Evolutionary conservation across 2,329 filamentous ascomycete genomes (phyloP).

Genomic region (Fusarium sororula): DNA sequence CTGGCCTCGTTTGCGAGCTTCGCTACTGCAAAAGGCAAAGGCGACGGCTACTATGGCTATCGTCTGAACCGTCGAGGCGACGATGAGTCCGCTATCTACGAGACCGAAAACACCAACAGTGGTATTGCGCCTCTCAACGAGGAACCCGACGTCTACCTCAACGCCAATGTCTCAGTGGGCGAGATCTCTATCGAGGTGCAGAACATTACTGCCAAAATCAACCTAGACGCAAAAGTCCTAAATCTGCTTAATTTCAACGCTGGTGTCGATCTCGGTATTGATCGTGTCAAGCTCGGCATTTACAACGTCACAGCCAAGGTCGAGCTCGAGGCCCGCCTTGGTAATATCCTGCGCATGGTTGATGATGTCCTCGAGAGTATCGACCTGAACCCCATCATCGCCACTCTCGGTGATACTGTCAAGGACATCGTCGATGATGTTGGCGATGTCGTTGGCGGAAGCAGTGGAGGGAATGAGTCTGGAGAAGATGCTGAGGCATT

Average conservation of each 20-base stretch:
- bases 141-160: slow-evolving; percentile 23
- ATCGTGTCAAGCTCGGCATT: slow-evolving; percentile 22
- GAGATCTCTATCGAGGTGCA: slow-evolving; percentile 21
- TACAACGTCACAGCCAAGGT: slow-evolving; percentile 27
- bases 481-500: neutral
- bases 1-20: neutral
- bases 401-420: slow-evolving; percentile 10
- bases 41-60: slow-evolving; percentile 24
- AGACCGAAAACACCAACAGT: slow-evolving; percentile 23
- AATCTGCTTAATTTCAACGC: slow-evolving; percentile 24
- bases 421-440: slow-evolving; percentile 6
- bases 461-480: neutral
- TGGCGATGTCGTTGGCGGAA: neutral
- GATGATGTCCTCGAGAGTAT: slow-evolving; percentile 25
- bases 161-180: slow-evolving; percentile 14
- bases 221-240: slow-evolving; percentile 23
- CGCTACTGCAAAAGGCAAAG: slow-evolving; percentile 6
- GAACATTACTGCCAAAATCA: slow-evolving; percentile 26
- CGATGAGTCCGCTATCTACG: slow-evolving; percentile 20
- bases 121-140: slow-evolving; percentile 9
- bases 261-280: slow-evolving; percentile 22
- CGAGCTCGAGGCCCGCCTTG: slow-evolving; percentile 19
- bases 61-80: slow-evolving; percentile 15
- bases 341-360: slow-evolving; percentile 22
- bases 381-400: slow-evolving; percentile 17